A percentile compares a stretch with the other conserved stretches of the same genome.
These are phyloP conservation scores for Condylostoma magnum DNA, from an alignment of 169 alveolate species.

Conservation along the genomic window DNA sequence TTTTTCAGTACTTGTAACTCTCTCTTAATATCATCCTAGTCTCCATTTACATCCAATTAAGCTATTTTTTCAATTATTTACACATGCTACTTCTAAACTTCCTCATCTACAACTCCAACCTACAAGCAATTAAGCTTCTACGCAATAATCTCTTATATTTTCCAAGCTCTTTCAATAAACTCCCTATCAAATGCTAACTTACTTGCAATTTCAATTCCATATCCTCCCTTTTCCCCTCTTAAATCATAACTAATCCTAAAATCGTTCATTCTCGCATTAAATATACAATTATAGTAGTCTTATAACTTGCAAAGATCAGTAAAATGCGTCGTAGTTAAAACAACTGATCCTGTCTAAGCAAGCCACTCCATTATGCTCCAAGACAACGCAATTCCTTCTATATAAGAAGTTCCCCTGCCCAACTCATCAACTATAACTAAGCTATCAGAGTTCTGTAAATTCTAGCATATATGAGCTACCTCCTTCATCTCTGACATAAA, in stretches of 20 bases:
- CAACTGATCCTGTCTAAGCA: neutral
- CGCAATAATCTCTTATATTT: neutral
- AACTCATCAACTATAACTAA: slow-evolving; percentile 23
- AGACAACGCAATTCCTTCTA: slow-evolving; percentile 16
- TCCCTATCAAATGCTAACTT: neutral
- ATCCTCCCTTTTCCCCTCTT: neutral
- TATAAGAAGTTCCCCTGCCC: slow-evolving; percentile 19
- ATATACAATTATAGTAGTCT: neutral
- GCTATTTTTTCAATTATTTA: too few species aligned
- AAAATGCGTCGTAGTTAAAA: slow-evolving; percentile 5
- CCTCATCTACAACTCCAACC: too few species aligned
- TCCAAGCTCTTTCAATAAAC: neutral
- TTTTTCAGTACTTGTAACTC: too few species aligned
- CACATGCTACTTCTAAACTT: too few species aligned
- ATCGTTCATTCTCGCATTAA: neutral
- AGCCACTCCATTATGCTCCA: slow-evolving; percentile 19
- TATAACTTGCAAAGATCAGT: neutral
- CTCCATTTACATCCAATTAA: too few species aligned
- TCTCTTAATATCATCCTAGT: too few species aligned
- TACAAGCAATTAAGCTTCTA: neutral
- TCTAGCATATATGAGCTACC: neutral
- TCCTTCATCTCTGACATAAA: slow-evolving; percentile 27
- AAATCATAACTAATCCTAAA: neutral
- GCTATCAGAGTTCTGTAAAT: neutral
- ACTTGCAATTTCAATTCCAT: neutral